Conservation (phyloP, 441 rosid genomes). For the Adansonia grandidieri region DNA sequence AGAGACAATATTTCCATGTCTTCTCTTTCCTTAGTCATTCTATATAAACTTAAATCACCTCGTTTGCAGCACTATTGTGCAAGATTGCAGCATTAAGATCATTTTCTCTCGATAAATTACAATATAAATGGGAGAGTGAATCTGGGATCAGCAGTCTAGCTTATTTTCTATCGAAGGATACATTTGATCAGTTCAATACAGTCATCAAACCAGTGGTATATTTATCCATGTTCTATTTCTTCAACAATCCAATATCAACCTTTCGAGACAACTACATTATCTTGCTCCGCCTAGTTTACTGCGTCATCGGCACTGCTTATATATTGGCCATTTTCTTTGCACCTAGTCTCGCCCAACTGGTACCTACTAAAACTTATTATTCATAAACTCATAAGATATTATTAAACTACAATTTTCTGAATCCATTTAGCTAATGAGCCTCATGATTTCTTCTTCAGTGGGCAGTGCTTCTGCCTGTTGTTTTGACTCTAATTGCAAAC, state of each 20-base stretch:
- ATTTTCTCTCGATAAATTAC: conserved; percentile 58
- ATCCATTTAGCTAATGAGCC: conserved; percentile 14
- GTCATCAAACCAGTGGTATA: conserved; percentile 63
- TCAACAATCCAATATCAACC: conserved; percentile 68
- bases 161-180: conserved; percentile 68
- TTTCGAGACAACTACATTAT: conserved; percentile 60
- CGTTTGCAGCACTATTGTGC: conserved; percentile 59
- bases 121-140: conserved; percentile 59
- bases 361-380: conserved; percentile 25
- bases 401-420: not conserved
- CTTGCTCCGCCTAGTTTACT: conserved; percentile 62
- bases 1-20: not conserved
- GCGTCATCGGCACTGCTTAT: conserved; percentile 69
- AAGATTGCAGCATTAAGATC: conserved; percentile 67
- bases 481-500: conserved; percentile 58
- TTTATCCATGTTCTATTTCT: conserved; percentile 74
- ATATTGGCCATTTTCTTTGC: conserved; percentile 56
- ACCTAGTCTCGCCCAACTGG: conserved; percentile 70
- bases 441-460: conserved; percentile 39
- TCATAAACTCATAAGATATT: not conserved
- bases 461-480: conserved; percentile 68
- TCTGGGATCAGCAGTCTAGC: conserved; percentile 73
- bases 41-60: not conserved
- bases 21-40: not conserved
- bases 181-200: conserved; percentile 59